Evolutionary conservation across 75 land plant genomes (phyloP).

Genomic region (Picea sitchensis): DNA sequence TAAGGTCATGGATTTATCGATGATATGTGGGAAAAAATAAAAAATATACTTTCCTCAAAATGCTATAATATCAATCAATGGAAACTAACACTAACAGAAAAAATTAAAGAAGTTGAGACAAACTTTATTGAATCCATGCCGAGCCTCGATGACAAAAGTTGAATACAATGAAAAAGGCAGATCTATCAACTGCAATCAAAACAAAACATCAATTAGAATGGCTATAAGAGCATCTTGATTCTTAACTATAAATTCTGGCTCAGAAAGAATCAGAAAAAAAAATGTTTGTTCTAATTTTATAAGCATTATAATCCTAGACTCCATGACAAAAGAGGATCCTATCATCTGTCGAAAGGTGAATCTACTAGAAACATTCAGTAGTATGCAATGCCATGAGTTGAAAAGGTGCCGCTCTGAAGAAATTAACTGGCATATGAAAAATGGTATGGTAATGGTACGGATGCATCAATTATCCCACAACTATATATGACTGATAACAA

Average conservation of each 20-base stretch:
- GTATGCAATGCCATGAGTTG: too few relatives aligned
- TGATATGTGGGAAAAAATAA: too few relatives aligned
- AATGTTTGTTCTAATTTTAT: too few relatives aligned
- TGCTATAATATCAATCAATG: background rate
- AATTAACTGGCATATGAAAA: too few relatives aligned
- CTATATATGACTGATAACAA: too few relatives aligned
- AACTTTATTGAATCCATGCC: conserved; percentile 98
- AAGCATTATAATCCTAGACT: too few relatives aligned
- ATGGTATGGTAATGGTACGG: too few relatives aligned
- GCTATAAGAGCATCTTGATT: background rate
- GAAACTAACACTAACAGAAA: background rate
- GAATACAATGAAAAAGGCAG: conserved; percentile 96
- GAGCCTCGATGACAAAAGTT: conserved; percentile 97
- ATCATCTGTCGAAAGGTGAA: too few relatives aligned
- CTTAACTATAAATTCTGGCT: background rate
- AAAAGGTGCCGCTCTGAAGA: too few relatives aligned
- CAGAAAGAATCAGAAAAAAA: background rate
- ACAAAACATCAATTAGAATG: background rate
- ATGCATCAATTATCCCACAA: too few relatives aligned
- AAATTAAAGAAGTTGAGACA: conserved; percentile 3
- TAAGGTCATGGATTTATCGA: background rate
- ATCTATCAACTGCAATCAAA: conserved; percentile 69
- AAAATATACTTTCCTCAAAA: background rate
- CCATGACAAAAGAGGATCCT: too few relatives aligned
- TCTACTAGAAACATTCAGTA: too few relatives aligned